phyloP scores from a whole-genome alignment of 257 asterid species.

The Fraxinus americana region DNA sequence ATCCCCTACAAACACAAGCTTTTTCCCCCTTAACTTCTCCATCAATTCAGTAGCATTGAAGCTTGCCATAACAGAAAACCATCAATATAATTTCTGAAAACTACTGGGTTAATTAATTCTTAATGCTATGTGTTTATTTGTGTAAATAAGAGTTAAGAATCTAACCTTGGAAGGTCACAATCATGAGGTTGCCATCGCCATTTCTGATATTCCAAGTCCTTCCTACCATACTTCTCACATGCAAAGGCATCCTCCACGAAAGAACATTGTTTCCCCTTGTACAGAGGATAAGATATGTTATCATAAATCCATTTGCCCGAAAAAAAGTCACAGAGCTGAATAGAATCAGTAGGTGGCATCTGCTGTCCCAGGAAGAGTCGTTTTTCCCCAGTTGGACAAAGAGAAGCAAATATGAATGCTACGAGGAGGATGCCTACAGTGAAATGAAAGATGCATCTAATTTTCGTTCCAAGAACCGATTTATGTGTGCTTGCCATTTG shows the following conservation, averaged over 20 bases:
- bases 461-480: conserved; percentile 1
- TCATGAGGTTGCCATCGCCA: conserved; percentile 42
- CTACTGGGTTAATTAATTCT: background rate
- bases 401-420: conserved; percentile 2
- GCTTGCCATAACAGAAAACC: conserved; percentile 29
- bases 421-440: conserved; percentile 1
- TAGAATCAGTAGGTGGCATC: background rate
- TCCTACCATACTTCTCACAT: conserved; percentile 41
- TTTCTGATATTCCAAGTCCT: conserved; percentile 35
- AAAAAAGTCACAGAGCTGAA: conserved; percentile 29
- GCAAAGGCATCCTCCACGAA: conserved; percentile 45
- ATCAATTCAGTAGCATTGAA: conserved; percentile 38
- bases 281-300: conserved; percentile 34
- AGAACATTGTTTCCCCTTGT: conserved; percentile 35
- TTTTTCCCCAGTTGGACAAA: conserved; percentile 1
- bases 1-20: conserved; percentile 48
- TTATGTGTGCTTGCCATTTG: conserved; percentile 7
- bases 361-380: background rate
- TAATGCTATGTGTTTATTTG: too few relatives aligned
- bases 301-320: conserved; percentile 42
- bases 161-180: conserved; percentile 47
- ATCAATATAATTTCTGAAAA: background rate
- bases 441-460: conserved; percentile 14
- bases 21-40: conserved; percentile 39
- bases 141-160: background rate